Conservation (phyloP, 495 filamentous ascomycete genomes). For the Aspergillus heteromorphus region DNA sequence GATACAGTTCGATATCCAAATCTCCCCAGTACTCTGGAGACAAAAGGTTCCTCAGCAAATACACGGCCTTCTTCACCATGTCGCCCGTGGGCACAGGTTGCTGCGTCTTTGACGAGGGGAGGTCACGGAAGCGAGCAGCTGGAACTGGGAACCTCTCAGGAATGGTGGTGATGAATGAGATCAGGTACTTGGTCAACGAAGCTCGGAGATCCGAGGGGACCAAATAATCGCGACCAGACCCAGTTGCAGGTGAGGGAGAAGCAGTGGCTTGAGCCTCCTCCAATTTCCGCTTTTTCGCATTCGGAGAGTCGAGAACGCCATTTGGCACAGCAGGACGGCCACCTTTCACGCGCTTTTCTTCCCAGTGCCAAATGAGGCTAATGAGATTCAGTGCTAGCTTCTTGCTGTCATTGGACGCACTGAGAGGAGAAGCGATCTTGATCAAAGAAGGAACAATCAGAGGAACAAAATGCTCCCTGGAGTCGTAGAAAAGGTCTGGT, state of each 20-base stretch:
- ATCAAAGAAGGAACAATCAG: conserved; percentile 82
- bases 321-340: conserved; percentile 36
- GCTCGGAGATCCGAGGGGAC: conserved; percentile 60
- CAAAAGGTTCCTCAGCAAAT: conserved; percentile 78
- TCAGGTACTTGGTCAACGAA: conserved; percentile 85
- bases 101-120: conserved; percentile 37
- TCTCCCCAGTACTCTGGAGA: conserved; percentile 89
- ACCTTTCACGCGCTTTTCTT: conserved; percentile 67
- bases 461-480: conserved; percentile 80
- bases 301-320: conserved; percentile 61
- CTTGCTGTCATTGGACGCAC: conserved; percentile 86
- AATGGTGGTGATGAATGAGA: conserved; percentile 88
- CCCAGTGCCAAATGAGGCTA: conserved; percentile 86
- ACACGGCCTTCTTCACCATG: conserved; percentile 76
- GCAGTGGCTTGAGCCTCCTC: conserved; percentile 47
- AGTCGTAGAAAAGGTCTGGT: conserved; percentile 90
- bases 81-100: conserved; percentile 57
- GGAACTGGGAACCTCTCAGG: conserved; percentile 74
- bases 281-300: conserved; percentile 68
- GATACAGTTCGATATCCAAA: conserved; percentile 84
- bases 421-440: conserved; percentile 81
- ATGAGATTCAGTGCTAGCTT: conserved; percentile 89
- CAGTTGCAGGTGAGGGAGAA: conserved; percentile 40
- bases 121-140: conserved; percentile 59
- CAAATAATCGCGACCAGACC: conserved; percentile 58